Evolutionary conservation across 225 moss, liverwort and hornwort species (phyloP), one percentile per base, ranked within the genome.

Genomic region (Marchantia paleacea): DNA sequence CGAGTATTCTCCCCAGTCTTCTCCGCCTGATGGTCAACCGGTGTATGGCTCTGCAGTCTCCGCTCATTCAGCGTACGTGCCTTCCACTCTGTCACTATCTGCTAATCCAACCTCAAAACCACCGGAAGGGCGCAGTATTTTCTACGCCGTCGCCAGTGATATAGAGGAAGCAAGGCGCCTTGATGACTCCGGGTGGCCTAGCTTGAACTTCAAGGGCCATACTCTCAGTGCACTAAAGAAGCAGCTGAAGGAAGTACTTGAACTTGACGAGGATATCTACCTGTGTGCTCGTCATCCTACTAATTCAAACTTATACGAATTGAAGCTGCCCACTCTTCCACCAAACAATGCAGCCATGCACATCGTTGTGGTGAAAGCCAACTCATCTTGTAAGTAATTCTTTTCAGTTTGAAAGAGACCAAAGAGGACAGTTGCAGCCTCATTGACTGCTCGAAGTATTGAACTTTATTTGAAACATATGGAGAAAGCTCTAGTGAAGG

Each of bases 321-420:
- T 89, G 62, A 81, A 77, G 26, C 57, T 89, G 64, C 78, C 78
- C 0, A 82, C 76, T 12, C 89, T 89, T 82, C 89, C 89, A 52
- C 89, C 89, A 39, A 84, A 86, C 75, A 86, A 82, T 81, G 54
- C 80, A 24, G 20, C 82, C 26, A 86, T 89, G 84, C 84, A 84
- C 61, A 76, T 89, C 81, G 77, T 86, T 60, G 84, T 89, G 47
- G 80, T 89, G 47, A 82, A 75, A 77, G 16, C 67, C 51, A 31
- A 3, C 67, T 67, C 80, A 66, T 47, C 85, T 67, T 66, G 86
- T 84, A 86, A 81, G 89, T 48, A 75, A 15, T 54, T 24, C 39
- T 30, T 69, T 31, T 15, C 10, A 47, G 16, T 69, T 4, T 16
- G 13, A 15, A 3, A 31, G 39, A 69, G 13, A 14, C 10, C 16